phyloP scores from a whole-genome alignment of 1,139 yeast genomes.

The Diutina neorugosa region DNA sequence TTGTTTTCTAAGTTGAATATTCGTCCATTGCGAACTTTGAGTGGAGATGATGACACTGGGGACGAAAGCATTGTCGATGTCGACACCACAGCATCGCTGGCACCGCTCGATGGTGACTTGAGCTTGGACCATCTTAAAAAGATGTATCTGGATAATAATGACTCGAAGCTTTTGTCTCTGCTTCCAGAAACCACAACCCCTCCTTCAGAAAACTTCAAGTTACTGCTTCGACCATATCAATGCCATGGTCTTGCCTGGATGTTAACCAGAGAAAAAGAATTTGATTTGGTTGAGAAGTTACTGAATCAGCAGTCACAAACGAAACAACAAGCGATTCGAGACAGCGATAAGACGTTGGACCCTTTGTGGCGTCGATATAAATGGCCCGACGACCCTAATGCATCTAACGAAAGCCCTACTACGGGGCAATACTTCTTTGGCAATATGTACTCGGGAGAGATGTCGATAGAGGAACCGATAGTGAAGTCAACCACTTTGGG shows the following conservation, averaged over 20 bases:
- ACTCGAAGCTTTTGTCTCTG: slow-evolving; percentile 32
- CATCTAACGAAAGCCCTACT: slow-evolving; percentile 4
- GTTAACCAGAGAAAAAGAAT: slow-evolving; percentile 53
- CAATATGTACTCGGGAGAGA: slow-evolving; percentile 73
- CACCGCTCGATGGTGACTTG: slow-evolving; percentile 12
- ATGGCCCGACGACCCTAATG: slow-evolving; percentile 42
- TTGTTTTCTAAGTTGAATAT: slow-evolving; percentile 38
- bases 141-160: slow-evolving; percentile 58
- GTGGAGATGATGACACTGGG: slow-evolving; percentile 12
- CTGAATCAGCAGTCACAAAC: slow-evolving; percentile 18
- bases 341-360: slow-evolving; percentile 42
- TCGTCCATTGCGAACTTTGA: slow-evolving; percentile 7
- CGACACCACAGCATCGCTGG: slow-evolving; percentile 18
- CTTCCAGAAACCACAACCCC: slow-evolving; percentile 57
- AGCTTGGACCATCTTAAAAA: slow-evolving; percentile 64
- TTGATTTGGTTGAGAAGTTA: slow-evolving; percentile 23
- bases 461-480: slow-evolving; percentile 56
- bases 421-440: slow-evolving; percentile 44
- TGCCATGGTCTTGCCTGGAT: slow-evolving; percentile 77
- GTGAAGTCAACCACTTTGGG: slow-evolving; percentile 51
- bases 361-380: slow-evolving; percentile 76
- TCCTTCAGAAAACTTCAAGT: slow-evolving; percentile 36
- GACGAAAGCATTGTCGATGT: slow-evolving; percentile 7
- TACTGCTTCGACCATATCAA: slow-evolving; percentile 60
- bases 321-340: slow-evolving; percentile 15